These are phyloP conservation scores for Ramaria sp. DNA, from an alignment of 768 basidiomycete genomes.

Conservation along the genomic window DNA sequence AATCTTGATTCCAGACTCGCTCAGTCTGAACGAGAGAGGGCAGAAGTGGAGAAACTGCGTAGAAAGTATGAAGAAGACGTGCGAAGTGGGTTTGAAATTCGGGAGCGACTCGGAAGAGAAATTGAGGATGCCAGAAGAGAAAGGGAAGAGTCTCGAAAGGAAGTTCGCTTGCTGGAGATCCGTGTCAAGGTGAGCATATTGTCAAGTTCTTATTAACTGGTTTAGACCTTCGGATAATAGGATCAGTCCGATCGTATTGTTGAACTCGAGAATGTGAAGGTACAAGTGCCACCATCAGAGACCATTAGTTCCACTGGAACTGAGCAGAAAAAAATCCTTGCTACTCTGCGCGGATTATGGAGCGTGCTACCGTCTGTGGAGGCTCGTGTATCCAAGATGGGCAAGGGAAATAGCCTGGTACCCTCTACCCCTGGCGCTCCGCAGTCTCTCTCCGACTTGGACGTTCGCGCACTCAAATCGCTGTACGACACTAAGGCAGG, in stretches of 20 bases:
- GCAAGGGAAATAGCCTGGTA: slow-evolving; percentile 26
- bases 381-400: slow-evolving; percentile 59
- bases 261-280: slow-evolving; percentile 6
- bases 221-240: slow-evolving; percentile 1
- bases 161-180: slow-evolving; percentile 27
- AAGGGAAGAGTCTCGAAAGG: slow-evolving; percentile 36
- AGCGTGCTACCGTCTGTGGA: slow-evolving; percentile 74
- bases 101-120: slow-evolving; percentile 36
- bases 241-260: slow-evolving; percentile 2
- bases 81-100: slow-evolving; percentile 31
- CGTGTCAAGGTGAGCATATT: slow-evolving; percentile 24
- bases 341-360: slow-evolving; percentile 69
- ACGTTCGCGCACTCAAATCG: slow-evolving; percentile 76
- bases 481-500: slow-evolving; percentile 45
- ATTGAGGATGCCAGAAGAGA: slow-evolving; percentile 43
- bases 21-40: slow-evolving; percentile 29
- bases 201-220: neutral
- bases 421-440: slow-evolving; percentile 23
- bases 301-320: slow-evolving; percentile 18
- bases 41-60: slow-evolving; percentile 32
- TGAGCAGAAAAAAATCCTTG: slow-evolving; percentile 45
- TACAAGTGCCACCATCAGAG: slow-evolving; percentile 16
- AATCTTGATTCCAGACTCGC: slow-evolving; percentile 35
- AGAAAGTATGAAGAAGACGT: slow-evolving; percentile 24
- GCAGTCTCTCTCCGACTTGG: slow-evolving; percentile 66